phyloP scores from a whole-genome alignment of 1,284 basidiomycete genomes.

The Pterulicium gracile region DNA sequence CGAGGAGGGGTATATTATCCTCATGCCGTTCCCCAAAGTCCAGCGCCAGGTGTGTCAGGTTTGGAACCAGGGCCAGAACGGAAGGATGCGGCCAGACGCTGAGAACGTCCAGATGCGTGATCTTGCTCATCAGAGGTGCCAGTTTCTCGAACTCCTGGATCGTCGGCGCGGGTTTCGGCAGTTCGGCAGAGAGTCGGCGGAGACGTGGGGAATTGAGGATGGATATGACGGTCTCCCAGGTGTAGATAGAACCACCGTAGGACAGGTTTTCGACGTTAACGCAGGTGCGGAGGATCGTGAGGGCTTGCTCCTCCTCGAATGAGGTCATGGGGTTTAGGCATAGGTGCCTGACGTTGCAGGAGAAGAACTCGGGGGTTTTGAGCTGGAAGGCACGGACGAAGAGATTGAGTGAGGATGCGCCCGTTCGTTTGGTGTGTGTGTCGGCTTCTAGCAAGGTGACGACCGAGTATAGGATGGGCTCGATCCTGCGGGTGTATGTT shows the following conservation, averaged over 20 bases:
- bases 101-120: constrained; percentile 1
- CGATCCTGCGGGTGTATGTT: background rate
- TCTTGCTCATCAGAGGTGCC: background rate
- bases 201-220: background rate
- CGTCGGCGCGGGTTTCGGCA: background rate
- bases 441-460: background rate
- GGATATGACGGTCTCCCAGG: background rate
- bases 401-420: background rate
- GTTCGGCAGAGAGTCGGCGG: background rate
- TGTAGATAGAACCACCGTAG: background rate
- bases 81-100: background rate
- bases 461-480: background rate
- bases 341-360: background rate
- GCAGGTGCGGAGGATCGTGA: background rate
- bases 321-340: background rate
- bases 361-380: background rate
- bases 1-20: background rate
- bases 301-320: background rate
- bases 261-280: background rate
- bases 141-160: background rate
- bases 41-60: background rate
- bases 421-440: background rate
- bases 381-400: background rate
- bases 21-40: background rate
- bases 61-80: background rate